Evolutionary conservation across 768 basidiomycete species (phyloP), one percentile per base, ranked within the genome.

Genomic region (Psilocybe subaeruginosa): DNA sequence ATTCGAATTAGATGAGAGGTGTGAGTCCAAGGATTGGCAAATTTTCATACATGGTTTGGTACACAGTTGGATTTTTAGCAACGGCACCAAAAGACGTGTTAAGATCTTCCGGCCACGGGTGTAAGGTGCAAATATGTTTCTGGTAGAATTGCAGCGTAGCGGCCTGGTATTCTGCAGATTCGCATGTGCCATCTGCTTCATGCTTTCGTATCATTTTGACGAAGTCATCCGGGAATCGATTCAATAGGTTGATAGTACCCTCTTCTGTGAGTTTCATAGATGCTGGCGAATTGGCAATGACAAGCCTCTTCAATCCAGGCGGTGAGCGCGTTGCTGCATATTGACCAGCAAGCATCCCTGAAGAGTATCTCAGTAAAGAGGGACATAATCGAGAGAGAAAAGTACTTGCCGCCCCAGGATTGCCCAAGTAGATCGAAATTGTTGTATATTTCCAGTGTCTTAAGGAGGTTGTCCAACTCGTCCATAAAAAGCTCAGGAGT

Each of bases 341-440:
- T 7, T 70, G 64, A 1, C 76, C 72, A 17, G 69, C 81, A 4
- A 87, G 75, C 81, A 85, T 85, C 19, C 82, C 83, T 65, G 14
- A 5, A 6, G 43, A 9, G 17, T 3, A 33, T 35, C 11, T 35
- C 11, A 35, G 17, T 23, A 17, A 47, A 35, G 35, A 39, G 9
- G 27, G 16, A 23, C 23, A 23, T 23, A 23, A 23, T 23, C 23
- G 23, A 16, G 45, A 46, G 45, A 19, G n/a, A n/a, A 12, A 31
- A 17, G 4, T 4, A 17, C 51, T 17, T 27, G 35, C 51, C 51
- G 16, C 51, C 51, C 51, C 51, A 53, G n/a, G 51, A 53, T 9
- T 53, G 30, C 2, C 51, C 51, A 12, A 53, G 33, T 4, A 53
- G 31, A 19, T 53, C 54, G 39, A 55, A 55, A 19, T 46, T 45